Base-by-base conservation (phyloP, 768 basidiomycete species). In the Xerocomellus amylosporus region DNA sequence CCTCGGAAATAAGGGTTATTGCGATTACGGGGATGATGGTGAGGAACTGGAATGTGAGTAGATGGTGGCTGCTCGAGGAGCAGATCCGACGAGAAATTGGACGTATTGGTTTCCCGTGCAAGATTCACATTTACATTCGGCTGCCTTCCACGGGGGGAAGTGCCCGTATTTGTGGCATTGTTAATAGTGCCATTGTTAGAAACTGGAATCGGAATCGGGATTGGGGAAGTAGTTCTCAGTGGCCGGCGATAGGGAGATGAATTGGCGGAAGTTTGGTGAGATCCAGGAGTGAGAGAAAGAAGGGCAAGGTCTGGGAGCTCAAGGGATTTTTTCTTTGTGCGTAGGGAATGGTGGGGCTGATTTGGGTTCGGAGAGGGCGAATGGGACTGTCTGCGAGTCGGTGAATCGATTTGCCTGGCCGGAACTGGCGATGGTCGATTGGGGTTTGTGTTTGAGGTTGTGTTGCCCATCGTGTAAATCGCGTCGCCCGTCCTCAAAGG, bases 271-370 rank as follows among this genome's bases (percentile, higher is more conserved):
- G 61, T 63, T 41, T 67, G 71, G 53, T 67, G 64, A 28, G 74
- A 72, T 46, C 71, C 71, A 54, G 77, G 76, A 53, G 79, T 76
- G 56, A 81, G 63, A 42, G 78, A 71, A 58, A 80, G 76, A 54
- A 73, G 71, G 13, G 79, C 79, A 62, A 90, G 83, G 74, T 89
- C 88, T 49, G 88, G 88, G 24, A 90, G 77, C 66, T 90, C 86
- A 19, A 90, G 81, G 0, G 85, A 87, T 65, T 78, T 82, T 72
- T 87, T 88, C 77, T 85, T 88, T 20, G 76, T 75, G 38, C 84
- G 77, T 54, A 88, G 72, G 41, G 86, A 86, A 31, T 76, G 75
- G 68, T 87, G 85, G 1, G 84, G 76, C 64, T 71, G 70, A 54
- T 71, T 70, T 44, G 70, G 65, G 40, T 68, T 68, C 1, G 80